These are phyloP conservation scores for Lithospermum erythrorhizon DNA, from an alignment of 257 asterid genomes.

Conservation along the genomic window DNA sequence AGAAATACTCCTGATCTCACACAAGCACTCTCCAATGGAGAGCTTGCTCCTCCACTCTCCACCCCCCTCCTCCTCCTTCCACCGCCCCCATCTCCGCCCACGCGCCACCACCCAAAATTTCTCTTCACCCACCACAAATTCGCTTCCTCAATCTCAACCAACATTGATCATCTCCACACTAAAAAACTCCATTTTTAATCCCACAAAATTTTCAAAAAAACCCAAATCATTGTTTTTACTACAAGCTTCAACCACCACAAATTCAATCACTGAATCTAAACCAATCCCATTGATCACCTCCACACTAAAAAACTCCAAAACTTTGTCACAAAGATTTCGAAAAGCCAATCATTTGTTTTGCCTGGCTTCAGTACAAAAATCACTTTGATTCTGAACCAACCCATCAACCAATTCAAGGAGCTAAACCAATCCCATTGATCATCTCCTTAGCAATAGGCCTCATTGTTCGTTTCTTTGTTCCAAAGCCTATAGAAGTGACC, in stretches of 20 bases:
- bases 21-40: slow-evolving; percentile 32
- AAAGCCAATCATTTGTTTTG: too few species aligned
- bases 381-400: too few species aligned
- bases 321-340: too few species aligned
- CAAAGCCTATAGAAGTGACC: slow-evolving; percentile 66
- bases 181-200: slow-evolving; percentile 13
- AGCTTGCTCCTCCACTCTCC: slow-evolving; percentile 49
- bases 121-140: too few species aligned
- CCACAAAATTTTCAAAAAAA: slow-evolving; percentile 13
- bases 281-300: slow-evolving; percentile 43
- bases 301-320: too few species aligned
- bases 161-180: slow-evolving; percentile 27
- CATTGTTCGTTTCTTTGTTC: slow-evolving; percentile 51
- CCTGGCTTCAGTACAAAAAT: too few species aligned
- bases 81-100: slow-evolving; percentile 21
- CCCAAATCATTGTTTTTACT: slow-evolving; percentile 9
- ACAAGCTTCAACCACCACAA: slow-evolving; percentile 1
- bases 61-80: slow-evolving; percentile 18
- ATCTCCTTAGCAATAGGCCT: slow-evolving; percentile 57
- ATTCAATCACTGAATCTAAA: slow-evolving; percentile 11
- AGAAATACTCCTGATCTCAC: neutral
- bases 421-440: slow-evolving; percentile 28
- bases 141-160: slow-evolving; percentile 34
- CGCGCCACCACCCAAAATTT: too few species aligned
- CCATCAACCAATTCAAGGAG: too few species aligned